Percentiles rank a stretch among this genome's conserved stretches.
phyloP scores from a whole-genome alignment of 2,329 filamentous ascomycete genomes.

The Aspergillus carbonarius region DNA sequence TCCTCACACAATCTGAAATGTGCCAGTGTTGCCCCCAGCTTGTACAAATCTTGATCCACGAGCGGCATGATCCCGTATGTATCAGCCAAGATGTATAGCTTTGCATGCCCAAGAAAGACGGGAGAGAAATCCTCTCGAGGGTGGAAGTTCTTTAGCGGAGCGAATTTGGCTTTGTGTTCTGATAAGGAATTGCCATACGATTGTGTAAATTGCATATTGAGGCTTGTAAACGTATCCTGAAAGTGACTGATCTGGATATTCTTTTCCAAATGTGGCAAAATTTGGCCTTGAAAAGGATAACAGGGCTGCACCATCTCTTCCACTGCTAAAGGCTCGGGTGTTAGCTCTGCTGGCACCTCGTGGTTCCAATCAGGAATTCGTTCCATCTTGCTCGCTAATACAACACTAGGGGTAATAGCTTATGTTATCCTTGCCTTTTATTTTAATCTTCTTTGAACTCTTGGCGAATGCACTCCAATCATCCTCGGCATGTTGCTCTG shows the following conservation, averaged over 20 bases:
- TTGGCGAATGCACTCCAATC: too few relatives aligned
- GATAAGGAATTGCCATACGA: not conserved
- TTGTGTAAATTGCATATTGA: not conserved
- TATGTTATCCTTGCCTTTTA: too few relatives aligned
- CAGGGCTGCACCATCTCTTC: not conserved
- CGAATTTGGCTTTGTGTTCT: constrained; percentile 4
- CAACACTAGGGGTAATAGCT: too few relatives aligned
- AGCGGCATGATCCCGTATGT: constrained; percentile 39
- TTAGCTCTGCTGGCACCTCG: not conserved
- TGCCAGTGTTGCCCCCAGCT: constrained; percentile 34
- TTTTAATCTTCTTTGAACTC: too few relatives aligned
- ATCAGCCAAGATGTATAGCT: constrained; percentile 43
- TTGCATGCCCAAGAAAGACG: constrained; percentile 43
- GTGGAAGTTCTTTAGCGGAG: constrained; percentile 11
- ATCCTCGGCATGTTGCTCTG: too few relatives aligned
- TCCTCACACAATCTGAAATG: constrained; percentile 30
- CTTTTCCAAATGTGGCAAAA: constrained; percentile 9
- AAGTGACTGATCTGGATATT: constrained; percentile 11
- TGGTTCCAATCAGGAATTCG: not conserved
- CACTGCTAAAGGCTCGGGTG: too few relatives aligned
- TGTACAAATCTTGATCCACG: constrained; percentile 29
- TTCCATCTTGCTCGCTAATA: not conserved
- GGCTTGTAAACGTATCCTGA: not conserved
- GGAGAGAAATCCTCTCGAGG: constrained; percentile 28
- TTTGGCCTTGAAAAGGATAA: not conserved